Evolutionary conservation across 805 yeast genomes (phyloP).

Genomic region (Yarrowia phangngaensis): DNA sequence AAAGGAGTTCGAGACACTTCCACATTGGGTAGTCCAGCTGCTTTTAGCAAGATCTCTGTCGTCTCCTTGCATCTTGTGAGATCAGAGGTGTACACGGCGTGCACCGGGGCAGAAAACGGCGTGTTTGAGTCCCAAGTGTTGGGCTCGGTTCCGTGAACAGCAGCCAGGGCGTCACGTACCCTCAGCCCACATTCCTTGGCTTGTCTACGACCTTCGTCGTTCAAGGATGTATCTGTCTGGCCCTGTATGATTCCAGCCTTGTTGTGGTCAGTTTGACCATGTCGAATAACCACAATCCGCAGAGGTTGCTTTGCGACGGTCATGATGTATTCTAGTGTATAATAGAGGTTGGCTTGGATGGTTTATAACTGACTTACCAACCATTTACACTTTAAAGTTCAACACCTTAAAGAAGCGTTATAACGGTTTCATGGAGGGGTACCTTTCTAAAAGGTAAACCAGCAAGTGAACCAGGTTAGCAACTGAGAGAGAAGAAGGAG

Average conservation of each 20-base stretch:
- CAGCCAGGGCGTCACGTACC: slow-evolving; percentile 32
- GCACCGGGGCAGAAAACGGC: slow-evolving; percentile 1
- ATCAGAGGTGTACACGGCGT: slow-evolving; percentile 49
- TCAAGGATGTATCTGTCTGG: slow-evolving; percentile 61
- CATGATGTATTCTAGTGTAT: too few relatives aligned
- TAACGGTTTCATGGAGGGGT: too few relatives aligned
- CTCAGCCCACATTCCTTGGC: slow-evolving; percentile 53
- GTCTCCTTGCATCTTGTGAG: slow-evolving; percentile 50
- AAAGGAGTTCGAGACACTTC: slow-evolving; percentile 30
- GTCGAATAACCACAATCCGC: slow-evolving; percentile 55
- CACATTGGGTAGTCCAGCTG: slow-evolving; percentile 35
- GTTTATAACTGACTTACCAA: too few relatives aligned
- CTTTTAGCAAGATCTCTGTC: slow-evolving; percentile 42
- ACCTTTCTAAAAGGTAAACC: too few relatives aligned
- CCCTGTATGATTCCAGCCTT: slow-evolving; percentile 70
- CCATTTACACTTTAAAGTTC: too few relatives aligned
- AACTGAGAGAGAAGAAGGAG: too few relatives aligned
- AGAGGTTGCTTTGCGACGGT: slow-evolving; percentile 1
- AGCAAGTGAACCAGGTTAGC: too few relatives aligned
- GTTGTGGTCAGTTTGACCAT: slow-evolving; percentile 81
- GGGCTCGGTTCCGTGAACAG: slow-evolving; percentile 33
- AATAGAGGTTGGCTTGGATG: too few relatives aligned
- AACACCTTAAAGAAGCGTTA: too few relatives aligned
- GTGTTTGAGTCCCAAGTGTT: slow-evolving; percentile 40
- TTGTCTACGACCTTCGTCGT: slow-evolving; percentile 58